These are phyloP conservation scores for Sicyos baderoa DNA, from an alignment of 306 rosid genomes.

Conservation along the genomic window DNA sequence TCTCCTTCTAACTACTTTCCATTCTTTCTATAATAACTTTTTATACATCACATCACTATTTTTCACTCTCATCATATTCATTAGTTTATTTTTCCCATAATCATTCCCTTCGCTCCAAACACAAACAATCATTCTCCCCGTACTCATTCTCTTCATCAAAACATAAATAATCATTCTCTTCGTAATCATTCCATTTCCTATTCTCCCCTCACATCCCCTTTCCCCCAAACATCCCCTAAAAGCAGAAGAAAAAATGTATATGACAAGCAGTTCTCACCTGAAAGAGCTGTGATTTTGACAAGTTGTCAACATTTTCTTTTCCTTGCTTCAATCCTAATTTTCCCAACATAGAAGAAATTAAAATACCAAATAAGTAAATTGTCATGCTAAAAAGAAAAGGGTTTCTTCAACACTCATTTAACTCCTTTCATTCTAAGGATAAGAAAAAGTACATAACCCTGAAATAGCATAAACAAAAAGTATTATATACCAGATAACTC, in stretches of 20 bases:
- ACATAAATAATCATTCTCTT: too few relatives aligned
- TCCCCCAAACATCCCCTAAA: too few relatives aligned
- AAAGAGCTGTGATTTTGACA: constrained; percentile 32
- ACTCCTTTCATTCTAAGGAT: constrained; percentile 8
- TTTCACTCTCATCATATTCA: too few relatives aligned
- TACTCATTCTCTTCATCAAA: too few relatives aligned
- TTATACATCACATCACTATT: too few relatives aligned
- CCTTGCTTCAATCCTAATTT: constrained; percentile 46
- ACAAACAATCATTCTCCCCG: too few relatives aligned
- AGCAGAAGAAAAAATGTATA: not conserved
- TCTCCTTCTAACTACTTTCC: too few relatives aligned
- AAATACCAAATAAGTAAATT: constrained; percentile 14
- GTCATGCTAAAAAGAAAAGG: not conserved
- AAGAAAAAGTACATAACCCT: constrained; percentile 16
- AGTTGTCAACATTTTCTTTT: constrained; percentile 48
- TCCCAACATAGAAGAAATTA: constrained; percentile 28
- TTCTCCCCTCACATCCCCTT: too few relatives aligned
- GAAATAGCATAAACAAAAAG: not conserved
- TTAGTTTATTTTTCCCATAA: too few relatives aligned
- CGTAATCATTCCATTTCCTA: too few relatives aligned
- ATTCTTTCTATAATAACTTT: too few relatives aligned
- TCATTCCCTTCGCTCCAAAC: too few relatives aligned
- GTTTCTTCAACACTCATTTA: constrained; percentile 10
- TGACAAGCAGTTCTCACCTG: constrained; percentile 36
- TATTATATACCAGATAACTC: constrained; percentile 42